Evolutionary conservation across 1,139 yeast genomes (phyloP), one percentile per base, ranked within the genome.

Genomic region (Taphrina confusa): DNA sequence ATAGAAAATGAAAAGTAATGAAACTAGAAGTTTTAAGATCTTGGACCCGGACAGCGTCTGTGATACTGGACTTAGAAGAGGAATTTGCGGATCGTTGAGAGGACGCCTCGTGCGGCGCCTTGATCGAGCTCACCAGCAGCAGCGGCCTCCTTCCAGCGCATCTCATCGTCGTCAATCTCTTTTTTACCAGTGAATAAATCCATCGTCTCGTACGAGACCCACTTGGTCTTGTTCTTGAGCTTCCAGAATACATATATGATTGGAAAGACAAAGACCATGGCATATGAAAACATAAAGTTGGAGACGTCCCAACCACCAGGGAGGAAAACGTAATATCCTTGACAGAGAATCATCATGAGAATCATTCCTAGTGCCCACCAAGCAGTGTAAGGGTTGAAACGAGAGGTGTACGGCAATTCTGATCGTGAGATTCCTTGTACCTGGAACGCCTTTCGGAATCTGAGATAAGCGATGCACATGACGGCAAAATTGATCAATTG

Each of bases 251-350:
- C 58, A 68, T 80, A 78, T 55, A 82, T 76, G 27, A 79, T 78
- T 52, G 77, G 73, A 59, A 83, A 81, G 68, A 82, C 70, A 69
- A 81, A 81, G 62, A 78, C 75, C 58, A 54, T 54, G 18, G 45
- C 18, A 30, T 54, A 54, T 27, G 58, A 33, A 27, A 54, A 54
- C 50, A 82, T 80, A 71, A 82, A 85, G 84, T 73, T 88, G 80
- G 78, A 83, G 84, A 22, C 91, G 90, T 63, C 84, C 54, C 54
- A 56, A 6, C 27, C 28, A 6, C 56, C 51, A n/a, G 44, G 28
- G 27, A 54, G 23, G 60, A 87, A 87, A 0, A 83, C 85, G 3
- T 80, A 74, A 70, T 85, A 87, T 9, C 92, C 90, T 62, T 82
- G 79, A 23, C 84, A 72, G 63, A 84, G 78, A 42, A 82, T 78